Evolutionary conservation across 805 yeast genomes (phyloP).

Genomic region (Candida hungchunana): DNA sequence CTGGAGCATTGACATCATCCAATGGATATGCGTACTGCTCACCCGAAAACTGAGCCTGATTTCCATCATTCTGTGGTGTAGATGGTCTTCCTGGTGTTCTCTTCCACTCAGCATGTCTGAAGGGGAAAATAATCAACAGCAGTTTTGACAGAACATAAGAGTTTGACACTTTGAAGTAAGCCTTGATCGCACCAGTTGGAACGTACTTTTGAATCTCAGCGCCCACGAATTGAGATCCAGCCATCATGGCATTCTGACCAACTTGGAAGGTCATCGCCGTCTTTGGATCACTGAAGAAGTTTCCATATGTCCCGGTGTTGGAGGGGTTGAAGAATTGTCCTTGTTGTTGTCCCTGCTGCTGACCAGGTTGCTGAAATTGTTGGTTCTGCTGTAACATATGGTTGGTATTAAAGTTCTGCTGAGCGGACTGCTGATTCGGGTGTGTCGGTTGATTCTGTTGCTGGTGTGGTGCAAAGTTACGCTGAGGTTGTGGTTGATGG

Average conservation of each 20-base stretch:
- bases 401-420: too few species aligned
- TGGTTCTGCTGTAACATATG: slow-evolving; percentile 9
- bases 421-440: slow-evolving; percentile 8
- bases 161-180: slow-evolving; percentile 90
- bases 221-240: slow-evolving; percentile 76
- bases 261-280: slow-evolving; percentile 83
- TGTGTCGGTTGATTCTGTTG: slow-evolving; percentile 17
- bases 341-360: slow-evolving; percentile 1
- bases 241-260: slow-evolving; percentile 79
- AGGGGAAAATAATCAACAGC: slow-evolving; percentile 76
- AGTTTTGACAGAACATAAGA: slow-evolving; percentile 76
- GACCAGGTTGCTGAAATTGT: slow-evolving; percentile 4
- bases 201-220: slow-evolving; percentile 50
- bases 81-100: slow-evolving; percentile 41
- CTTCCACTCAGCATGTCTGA: slow-evolving; percentile 79
- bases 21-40: slow-evolving; percentile 64
- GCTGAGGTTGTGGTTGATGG: slow-evolving; percentile 28
- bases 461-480: slow-evolving; percentile 10
- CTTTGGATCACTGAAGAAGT: slow-evolving; percentile 70
- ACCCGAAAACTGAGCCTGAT: slow-evolving; percentile 5
- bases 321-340: slow-evolving; percentile 13
- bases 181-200: slow-evolving; percentile 56
- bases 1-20: slow-evolving; percentile 93
- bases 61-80: slow-evolving; percentile 21
- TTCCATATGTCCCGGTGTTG: slow-evolving; percentile 6